phyloP scores from a whole-genome alignment of 75 land plant species.

The Cupressus sempervirens region DNA sequence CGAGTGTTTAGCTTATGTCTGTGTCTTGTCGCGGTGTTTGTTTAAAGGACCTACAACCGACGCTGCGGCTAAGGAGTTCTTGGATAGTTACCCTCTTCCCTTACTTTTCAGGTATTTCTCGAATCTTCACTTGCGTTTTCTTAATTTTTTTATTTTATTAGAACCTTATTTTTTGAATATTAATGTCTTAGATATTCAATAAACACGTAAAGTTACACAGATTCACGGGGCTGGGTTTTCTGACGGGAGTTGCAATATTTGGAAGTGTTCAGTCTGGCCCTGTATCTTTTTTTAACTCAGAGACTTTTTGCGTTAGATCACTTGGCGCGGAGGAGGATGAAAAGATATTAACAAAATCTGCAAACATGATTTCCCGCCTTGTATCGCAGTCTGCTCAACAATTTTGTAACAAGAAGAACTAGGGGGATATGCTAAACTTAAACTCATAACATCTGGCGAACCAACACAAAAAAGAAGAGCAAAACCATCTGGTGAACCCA shows the following conservation, averaged over 20 bases:
- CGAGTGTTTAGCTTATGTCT: background rate
- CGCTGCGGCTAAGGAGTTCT: slow-evolving; percentile 53
- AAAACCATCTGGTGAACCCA: too few species aligned
- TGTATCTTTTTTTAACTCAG: background rate
- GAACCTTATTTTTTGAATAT: background rate
- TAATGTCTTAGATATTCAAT: background rate
- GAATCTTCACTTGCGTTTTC: background rate
- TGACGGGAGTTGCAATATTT: background rate
- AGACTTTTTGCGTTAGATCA: background rate
- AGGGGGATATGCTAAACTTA: too few species aligned
- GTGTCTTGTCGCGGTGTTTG: background rate
- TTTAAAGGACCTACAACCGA: slow-evolving; percentile 41
- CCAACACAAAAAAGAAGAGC: too few species aligned
- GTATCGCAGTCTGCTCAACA: too few species aligned
- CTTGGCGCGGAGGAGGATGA: too few species aligned
- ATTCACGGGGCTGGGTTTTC: background rate
- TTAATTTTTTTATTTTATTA: background rate
- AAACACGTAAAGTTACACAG: background rate
- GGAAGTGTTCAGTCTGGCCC: background rate
- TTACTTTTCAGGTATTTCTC: slow-evolving; percentile 39
- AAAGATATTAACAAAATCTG: too few species aligned
- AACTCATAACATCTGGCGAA: too few species aligned
- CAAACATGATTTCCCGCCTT: too few species aligned
- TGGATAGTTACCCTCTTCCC: slow-evolving; percentile 61
- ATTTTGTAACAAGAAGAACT: too few species aligned